These are phyloP conservation scores for Fusarium armeniacum DNA, from an alignment of 2,329 filamentous ascomycete genomes.

Conservation along the genomic window DNA sequence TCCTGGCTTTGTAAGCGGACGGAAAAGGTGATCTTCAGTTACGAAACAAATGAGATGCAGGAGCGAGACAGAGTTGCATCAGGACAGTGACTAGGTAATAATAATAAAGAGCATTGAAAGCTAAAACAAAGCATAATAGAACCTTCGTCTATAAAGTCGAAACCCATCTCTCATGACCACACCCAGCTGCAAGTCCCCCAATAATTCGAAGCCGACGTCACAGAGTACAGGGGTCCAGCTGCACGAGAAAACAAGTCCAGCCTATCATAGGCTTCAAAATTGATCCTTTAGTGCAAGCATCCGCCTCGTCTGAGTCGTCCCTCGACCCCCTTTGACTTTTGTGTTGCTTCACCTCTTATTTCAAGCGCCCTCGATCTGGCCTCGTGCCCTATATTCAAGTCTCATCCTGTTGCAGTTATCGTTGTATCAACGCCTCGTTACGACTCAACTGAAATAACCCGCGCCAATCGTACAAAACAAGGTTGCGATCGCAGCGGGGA, in stretches of 20 bases:
- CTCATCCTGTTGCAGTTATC: constrained; percentile 18
- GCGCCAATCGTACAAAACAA: constrained; percentile 6
- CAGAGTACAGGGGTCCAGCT: constrained; percentile 37
- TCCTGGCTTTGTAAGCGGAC: constrained; percentile 17
- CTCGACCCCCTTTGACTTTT: constrained; percentile 26
- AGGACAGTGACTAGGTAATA: background rate
- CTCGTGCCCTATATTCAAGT: constrained; percentile 32
- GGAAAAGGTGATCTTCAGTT: constrained; percentile 18
- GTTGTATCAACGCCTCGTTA: constrained; percentile 9
- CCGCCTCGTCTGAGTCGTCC: constrained; percentile 15
- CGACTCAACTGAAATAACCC: constrained; percentile 13
- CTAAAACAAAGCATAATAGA: background rate
- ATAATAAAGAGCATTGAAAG: background rate
- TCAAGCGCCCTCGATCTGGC: constrained; percentile 12
- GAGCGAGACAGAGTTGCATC: constrained; percentile 3
- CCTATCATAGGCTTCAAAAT: constrained; percentile 34
- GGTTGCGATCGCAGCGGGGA: constrained; percentile 27
- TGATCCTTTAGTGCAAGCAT: constrained; percentile 33
- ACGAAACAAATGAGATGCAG: constrained; percentile 15
- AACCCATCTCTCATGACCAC: constrained; percentile 20
- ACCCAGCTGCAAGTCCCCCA: constrained; percentile 4
- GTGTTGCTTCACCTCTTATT: constrained; percentile 18
- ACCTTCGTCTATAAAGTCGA: background rate
- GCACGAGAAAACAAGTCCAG: constrained; percentile 17
- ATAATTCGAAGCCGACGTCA: constrained; percentile 37